A percentile compares a stretch with the other conserved stretches of the same genome.
These are phyloP conservation scores for Dalbergia cultrata DNA, from an alignment of 306 rosid genomes.

Conservation along the genomic window DNA sequence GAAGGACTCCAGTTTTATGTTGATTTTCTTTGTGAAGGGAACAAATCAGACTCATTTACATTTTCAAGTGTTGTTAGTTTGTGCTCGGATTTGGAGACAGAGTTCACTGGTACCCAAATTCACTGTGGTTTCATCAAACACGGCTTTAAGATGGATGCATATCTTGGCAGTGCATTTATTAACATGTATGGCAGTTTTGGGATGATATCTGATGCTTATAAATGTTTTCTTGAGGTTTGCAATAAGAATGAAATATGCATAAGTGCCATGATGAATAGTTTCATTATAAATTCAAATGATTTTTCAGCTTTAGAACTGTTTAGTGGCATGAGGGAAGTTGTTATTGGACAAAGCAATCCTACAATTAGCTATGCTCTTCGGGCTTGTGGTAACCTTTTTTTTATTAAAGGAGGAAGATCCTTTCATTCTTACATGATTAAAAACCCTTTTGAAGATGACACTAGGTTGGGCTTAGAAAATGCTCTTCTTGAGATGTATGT, in stretches of 20 bases:
- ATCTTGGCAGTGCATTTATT: slow-evolving; percentile 58
- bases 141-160: slow-evolving; percentile 53
- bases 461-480: slow-evolving; percentile 49
- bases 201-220: slow-evolving; percentile 50
- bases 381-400: slow-evolving; percentile 49
- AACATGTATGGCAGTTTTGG: slow-evolving; percentile 58
- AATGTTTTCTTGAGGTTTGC: slow-evolving; percentile 51
- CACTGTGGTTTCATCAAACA: slow-evolving; percentile 54
- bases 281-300: slow-evolving; percentile 47
- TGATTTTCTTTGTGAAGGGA: slow-evolving; percentile 53
- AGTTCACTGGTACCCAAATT: slow-evolving; percentile 47
- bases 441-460: slow-evolving; percentile 42
- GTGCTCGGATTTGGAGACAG: slow-evolving; percentile 49
- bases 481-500: slow-evolving; percentile 60
- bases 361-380: slow-evolving; percentile 50
- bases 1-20: slow-evolving; percentile 48
- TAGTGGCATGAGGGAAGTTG: slow-evolving; percentile 46
- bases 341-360: slow-evolving; percentile 43
- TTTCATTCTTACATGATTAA: slow-evolving; percentile 49
- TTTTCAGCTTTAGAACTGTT: slow-evolving; percentile 50
- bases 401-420: slow-evolving; percentile 54
- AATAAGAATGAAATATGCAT: slow-evolving; percentile 52
- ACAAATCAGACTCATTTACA: slow-evolving; percentile 51
- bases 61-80: slow-evolving; percentile 47
- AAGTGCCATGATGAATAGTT: slow-evolving; percentile 51